Base-by-base conservation (phyloP, 495 filamentous ascomycete genomes). In the Articulospora tetracladia region DNA sequence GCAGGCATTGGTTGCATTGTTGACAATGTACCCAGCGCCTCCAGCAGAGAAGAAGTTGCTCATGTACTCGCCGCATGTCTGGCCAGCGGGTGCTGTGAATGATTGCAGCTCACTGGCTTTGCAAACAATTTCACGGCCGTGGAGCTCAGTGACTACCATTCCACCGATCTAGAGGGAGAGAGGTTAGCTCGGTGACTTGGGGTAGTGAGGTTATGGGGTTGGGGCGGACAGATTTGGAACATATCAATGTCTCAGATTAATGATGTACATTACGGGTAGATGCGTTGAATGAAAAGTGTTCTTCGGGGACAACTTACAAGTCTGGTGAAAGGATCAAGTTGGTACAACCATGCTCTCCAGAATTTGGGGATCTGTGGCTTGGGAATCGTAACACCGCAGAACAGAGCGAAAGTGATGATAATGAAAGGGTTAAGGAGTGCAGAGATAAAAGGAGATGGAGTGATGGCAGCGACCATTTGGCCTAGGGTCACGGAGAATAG, bases 321-420 rank as follows among this genome's bases (percentile, higher is more conserved):
- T 3, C 90, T 84, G 1, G 88, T 93, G 71, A 95, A 94, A 0
- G 92, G 92, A 63, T 92, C 86, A 2, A 96, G 82, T 61, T 92
- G 73, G 72, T 90, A 90, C 76, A 90, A 83, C 83, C 86, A 90
- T n/a, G 74, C 74, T 28, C 73, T 70, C 80, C 83, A 89, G 69
- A 89, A 88, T 46, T 75, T 73, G 0, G 81, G 78, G 12, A 89
- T 68, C 10, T 73, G 75, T 0, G 53, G 53, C 55, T 82, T 81
- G 0, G 86, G 84, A 6, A 87, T 82, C 17, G 86, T 73, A 23
- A 88, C 79, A 55, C 86, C 84, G 86, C 90, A 96, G 74, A 92
- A 93, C 2, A 67, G 70, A 53, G 83, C 85, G 71, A 88, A 90
- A 8, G 79, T 76, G 36, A 84, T 76, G 56, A 89, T 86, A 68